Evolutionary conservation across 352 stramenopile genomes (phyloP).

Genomic region (Phytophthora pistaciae): DNA sequence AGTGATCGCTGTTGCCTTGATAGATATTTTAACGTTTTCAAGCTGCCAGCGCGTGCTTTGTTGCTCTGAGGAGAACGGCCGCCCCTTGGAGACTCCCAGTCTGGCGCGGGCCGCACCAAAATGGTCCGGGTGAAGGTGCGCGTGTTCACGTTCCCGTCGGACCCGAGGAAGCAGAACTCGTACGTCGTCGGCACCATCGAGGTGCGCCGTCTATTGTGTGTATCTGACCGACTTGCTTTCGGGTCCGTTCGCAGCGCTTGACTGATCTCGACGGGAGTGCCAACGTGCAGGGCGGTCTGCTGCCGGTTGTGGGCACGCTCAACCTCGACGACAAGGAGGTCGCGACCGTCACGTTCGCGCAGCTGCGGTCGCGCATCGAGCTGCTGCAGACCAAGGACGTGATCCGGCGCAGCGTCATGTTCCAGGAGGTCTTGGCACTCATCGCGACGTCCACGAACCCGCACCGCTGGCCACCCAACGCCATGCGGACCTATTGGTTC

Average conservation of each 20-base stretch:
- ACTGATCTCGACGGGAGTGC: background rate
- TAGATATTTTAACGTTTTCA: too few relatives aligned
- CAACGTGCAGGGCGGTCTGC: conserved; percentile 51
- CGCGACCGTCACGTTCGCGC: conserved; percentile 62
- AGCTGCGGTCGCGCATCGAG: conserved; percentile 74
- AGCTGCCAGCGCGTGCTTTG: too few relatives aligned
- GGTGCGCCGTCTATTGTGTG: conserved; percentile 26
- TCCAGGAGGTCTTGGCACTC: conserved; percentile 80
- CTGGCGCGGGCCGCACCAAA: background rate
- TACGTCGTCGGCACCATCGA: conserved; percentile 79
- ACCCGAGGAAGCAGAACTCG: conserved; percentile 76
- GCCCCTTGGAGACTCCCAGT: background rate
- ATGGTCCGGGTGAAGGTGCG: conserved; percentile 68
- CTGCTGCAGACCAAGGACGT: conserved; percentile 70
- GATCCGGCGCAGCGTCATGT: conserved; percentile 74
- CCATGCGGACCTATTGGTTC: conserved; percentile 84
- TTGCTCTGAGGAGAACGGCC: background rate
- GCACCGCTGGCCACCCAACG: conserved; percentile 66
- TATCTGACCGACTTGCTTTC: background rate
- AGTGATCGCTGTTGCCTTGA: background rate
- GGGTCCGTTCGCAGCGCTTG: background rate
- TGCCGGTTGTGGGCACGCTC: conserved; percentile 74
- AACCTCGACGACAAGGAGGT: conserved; percentile 70
- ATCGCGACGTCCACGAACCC: conserved; percentile 68
- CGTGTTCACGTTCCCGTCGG: conserved; percentile 81